phyloP scores from a whole-genome alignment of 169 alveolate species.

The Neospora caninum region DNA sequence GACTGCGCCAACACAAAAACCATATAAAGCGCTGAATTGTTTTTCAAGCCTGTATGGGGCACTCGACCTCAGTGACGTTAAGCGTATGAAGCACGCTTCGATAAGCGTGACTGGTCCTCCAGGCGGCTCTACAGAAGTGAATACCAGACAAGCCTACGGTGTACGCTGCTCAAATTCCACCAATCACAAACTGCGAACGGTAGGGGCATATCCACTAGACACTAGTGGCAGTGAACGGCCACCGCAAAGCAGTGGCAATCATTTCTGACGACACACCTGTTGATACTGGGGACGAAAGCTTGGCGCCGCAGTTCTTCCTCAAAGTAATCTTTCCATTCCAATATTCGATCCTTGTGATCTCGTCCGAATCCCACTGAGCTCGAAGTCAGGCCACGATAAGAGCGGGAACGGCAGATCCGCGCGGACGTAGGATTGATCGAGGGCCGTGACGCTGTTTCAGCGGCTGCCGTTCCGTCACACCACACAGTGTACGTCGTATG shows the following conservation, averaged over 20 bases:
- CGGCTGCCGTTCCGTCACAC: not conserved
- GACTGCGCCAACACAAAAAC: not conserved
- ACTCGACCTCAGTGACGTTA: not conserved
- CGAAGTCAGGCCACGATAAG: not conserved
- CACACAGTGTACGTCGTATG: too few relatives aligned
- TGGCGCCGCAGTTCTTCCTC: not conserved
- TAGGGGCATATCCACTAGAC: too few relatives aligned
- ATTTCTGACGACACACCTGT: not conserved
- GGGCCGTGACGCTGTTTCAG: not conserved
- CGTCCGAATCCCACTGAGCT: not conserved
- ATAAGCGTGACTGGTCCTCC: too few relatives aligned
- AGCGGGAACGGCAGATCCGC: not conserved
- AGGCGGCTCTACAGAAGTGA: too few relatives aligned
- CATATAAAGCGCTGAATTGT: too few relatives aligned
- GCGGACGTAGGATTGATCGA: not conserved
- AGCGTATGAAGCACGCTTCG: too few relatives aligned
- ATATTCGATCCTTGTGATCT: not conserved
- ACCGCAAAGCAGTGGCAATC: too few relatives aligned
- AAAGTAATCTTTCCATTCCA: not conserved
- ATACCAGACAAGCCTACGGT: too few relatives aligned
- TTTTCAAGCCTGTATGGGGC: not conserved
- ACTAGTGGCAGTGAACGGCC: too few relatives aligned
- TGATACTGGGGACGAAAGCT: not conserved
- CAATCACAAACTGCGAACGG: too few relatives aligned
- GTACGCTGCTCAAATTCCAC: too few relatives aligned